Base-by-base conservation (phyloP, 441 rosid species). In the Populus hybrid region DNA sequence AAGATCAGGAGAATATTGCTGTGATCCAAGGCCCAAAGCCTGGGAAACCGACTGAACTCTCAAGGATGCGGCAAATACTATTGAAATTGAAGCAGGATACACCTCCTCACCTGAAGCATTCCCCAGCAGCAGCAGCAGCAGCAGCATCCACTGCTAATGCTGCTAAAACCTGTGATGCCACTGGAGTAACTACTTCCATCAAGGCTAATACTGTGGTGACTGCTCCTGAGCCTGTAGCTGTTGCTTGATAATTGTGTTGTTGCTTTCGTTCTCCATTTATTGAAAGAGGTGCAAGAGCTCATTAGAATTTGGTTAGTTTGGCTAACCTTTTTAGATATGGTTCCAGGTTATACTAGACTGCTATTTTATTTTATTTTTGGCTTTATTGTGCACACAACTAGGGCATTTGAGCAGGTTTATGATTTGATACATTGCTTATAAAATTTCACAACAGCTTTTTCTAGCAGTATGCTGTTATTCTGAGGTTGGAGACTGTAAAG, bases 21-120 rank as follows among this genome's bases (percentile, higher is more conserved):
- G 24, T 92, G 65, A 82, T 91, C 76, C 94, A 86, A 72, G 99
- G 94, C 74, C 99, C 98, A 21, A 95, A 91, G 79, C 99, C 93
- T 0, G 98, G 99, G 69, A 95, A 90, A 85, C 97, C 96, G n/a
- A 86, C 96, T 3, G 95, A 95, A 74, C 92, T 93, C 23, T 79
- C 96, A 21, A 90, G 99, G 85, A 86, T 93, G 98, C 83, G 89
- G 72, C 97, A 93, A 72, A 83, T 95, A 34, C 88, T 93, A 67
- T 14, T 89, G 50, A 92, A 88, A 82, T 80, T 95, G 83, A 95
- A 92, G 90, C 96, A 93, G 50, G 72, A 79, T 23, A 84, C 98
- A 7, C 99, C 94, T 35, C 75, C 87, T 59, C 98, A 95, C 85
- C 82, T 89, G 78, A 93, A 85, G 75, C 92, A 76, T 66, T 63